These are phyloP conservation scores for Hibiscus trionum DNA, from an alignment of 345 rosid genomes.

Conservation along the genomic window DNA sequence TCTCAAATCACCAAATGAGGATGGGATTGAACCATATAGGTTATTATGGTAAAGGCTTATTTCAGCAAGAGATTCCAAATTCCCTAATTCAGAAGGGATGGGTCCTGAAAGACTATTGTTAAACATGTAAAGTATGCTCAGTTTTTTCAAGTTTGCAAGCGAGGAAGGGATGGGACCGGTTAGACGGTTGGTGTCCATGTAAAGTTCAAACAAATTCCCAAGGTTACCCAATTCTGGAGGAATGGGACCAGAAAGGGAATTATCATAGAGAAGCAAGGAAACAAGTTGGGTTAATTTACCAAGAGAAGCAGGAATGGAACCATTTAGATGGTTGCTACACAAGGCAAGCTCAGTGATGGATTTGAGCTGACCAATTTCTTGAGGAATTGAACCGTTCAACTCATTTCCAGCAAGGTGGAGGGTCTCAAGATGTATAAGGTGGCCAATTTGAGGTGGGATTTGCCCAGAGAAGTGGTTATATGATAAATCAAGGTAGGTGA, in stretches of 20 bases:
- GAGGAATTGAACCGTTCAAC: slow-evolving; percentile 16
- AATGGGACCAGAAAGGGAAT: slow-evolving; percentile 12
- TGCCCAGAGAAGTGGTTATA: neutral
- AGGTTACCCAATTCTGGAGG: slow-evolving; percentile 19
- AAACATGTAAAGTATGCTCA: neutral
- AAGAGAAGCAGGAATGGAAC: slow-evolving; percentile 16
- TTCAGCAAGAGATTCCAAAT: neutral
- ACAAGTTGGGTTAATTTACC: slow-evolving; percentile 5
- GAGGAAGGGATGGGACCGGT: slow-evolving; percentile 18
- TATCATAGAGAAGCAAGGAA: neutral
- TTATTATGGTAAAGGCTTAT: neutral
- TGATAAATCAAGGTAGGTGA: slow-evolving; percentile 17
- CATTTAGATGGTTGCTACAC: slow-evolving; percentile 9
- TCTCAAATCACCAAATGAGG: neutral
- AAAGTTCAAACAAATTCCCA: slow-evolving; percentile 1
- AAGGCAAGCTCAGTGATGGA: slow-evolving; percentile 10
- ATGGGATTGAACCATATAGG: slow-evolving; percentile 15
- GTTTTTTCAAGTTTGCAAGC: slow-evolving; percentile 14
- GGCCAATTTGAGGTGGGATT: slow-evolving; percentile 19
- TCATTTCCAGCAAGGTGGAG: neutral
- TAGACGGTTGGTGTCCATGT: slow-evolving; percentile 8
- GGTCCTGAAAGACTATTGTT: neutral
- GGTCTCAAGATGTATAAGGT: slow-evolving; percentile 4
- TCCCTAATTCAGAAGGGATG: slow-evolving; percentile 13
- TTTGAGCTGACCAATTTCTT: slow-evolving; percentile 6